Evolutionary conservation across 352 stramenopile species (phyloP).

Genomic region (Pilasporangium apinafurcum): DNA sequence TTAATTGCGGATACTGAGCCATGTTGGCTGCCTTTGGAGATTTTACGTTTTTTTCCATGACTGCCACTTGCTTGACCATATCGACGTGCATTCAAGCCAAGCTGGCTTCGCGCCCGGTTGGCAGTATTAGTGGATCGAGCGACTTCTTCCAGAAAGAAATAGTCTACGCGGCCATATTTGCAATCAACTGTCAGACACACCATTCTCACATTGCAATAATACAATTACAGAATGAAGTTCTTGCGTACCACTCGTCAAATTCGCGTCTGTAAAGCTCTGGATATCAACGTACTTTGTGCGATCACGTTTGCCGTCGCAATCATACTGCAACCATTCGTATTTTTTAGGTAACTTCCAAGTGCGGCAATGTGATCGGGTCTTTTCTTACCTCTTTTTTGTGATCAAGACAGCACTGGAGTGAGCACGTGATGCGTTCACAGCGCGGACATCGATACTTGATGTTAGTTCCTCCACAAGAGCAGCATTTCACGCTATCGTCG

Average conservation of each 20-base stretch:
- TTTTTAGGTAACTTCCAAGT: too few relatives aligned
- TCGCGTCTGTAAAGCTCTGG: slow-evolving; percentile 69
- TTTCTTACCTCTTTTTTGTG: slow-evolving; percentile 80
- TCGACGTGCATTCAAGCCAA: slow-evolving; percentile 24
- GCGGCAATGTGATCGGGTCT: too few relatives aligned
- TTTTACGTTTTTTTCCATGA: slow-evolving; percentile 17
- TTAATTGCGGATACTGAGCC: slow-evolving; percentile 20
- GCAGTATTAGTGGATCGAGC: slow-evolving; percentile 49
- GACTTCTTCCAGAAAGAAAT: slow-evolving; percentile 72
- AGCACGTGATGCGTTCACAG: slow-evolving; percentile 82
- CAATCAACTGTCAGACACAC: not conserved
- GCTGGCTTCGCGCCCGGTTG: slow-evolving; percentile 24
- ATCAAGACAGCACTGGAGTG: slow-evolving; percentile 61
- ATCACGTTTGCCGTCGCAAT: slow-evolving; percentile 78
- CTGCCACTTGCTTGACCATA: slow-evolving; percentile 5
- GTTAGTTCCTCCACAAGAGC: slow-evolving; percentile 28
- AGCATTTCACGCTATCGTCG: slow-evolving; percentile 21
- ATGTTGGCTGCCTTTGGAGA: slow-evolving; percentile 1
- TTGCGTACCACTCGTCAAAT: slow-evolving; percentile 61
- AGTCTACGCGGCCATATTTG: slow-evolving; percentile 27
- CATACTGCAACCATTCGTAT: too few relatives aligned
- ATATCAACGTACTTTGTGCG: slow-evolving; percentile 72
- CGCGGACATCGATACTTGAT: slow-evolving; percentile 85
- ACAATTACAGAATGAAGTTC: not conserved
- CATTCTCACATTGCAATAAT: too few relatives aligned